These are phyloP conservation scores for Xylaria palmicola DNA, from an alignment of 495 filamentous ascomycete species.

Conservation along the genomic window DNA sequence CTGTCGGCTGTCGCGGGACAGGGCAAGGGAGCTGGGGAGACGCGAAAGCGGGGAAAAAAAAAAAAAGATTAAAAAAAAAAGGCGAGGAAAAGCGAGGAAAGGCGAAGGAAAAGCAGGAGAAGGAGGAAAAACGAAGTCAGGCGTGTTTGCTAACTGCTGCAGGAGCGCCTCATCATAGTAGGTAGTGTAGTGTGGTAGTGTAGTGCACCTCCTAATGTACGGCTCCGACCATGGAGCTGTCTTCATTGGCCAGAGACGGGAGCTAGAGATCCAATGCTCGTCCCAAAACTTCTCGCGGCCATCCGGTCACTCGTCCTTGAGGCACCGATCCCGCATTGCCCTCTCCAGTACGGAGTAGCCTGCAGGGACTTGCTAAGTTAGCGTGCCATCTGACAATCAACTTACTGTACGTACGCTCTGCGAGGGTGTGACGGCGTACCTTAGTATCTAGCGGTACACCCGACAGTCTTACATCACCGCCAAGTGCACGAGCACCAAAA, in stretches of 20 bases:
- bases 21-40: background rate
- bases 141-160: no score
- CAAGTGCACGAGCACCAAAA: no score
- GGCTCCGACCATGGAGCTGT: conserved; percentile 11
- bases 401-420: background rate
- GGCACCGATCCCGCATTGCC: conserved; percentile 4
- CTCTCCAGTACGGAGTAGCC: background rate
- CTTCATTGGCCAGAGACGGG: conserved; percentile 9
- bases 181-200: no score
- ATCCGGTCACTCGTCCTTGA: background rate
- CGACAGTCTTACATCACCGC: no score
- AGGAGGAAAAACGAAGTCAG: background rate
- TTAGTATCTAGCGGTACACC: no score
- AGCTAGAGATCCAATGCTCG: background rate
- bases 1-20: background rate
- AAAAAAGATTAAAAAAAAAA: background rate
- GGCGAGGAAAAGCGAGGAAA: background rate
- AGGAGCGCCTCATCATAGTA: background rate
- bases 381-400: conserved; percentile 2
- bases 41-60: background rate
- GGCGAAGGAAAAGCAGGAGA: background rate
- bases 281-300: background rate
- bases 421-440: no score
- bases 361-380: background rate
- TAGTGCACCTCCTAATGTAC: no score